Conservation (phyloP, 1,284 basidiomycete species). For the Rhodofomes roseus region DNA sequence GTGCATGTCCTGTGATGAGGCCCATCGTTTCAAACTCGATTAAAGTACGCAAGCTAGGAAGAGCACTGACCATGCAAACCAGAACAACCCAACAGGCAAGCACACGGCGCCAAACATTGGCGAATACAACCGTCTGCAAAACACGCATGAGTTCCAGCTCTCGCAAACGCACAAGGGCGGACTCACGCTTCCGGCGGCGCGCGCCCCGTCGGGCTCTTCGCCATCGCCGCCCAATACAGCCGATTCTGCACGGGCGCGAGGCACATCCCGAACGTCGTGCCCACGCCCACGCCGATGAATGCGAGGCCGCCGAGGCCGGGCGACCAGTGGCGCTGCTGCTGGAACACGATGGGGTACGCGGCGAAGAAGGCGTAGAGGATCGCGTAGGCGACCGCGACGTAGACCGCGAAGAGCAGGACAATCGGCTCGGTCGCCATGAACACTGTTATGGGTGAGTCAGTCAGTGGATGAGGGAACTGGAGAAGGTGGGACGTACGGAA, state of each 20-base stretch:
- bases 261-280: slow-evolving; percentile 50
- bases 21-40: not conserved
- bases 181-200: slow-evolving; percentile 60
- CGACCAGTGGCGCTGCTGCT: slow-evolving; percentile 54
- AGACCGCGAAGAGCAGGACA: slow-evolving; percentile 62
- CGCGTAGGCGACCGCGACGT: slow-evolving; percentile 65
- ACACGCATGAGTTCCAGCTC: slow-evolving; percentile 9
- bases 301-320: slow-evolving; percentile 58
- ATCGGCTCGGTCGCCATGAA: slow-evolving; percentile 69
- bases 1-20: slow-evolving; percentile 44
- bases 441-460: slow-evolving; percentile 29
- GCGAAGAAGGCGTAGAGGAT: slow-evolving; percentile 58
- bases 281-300: slow-evolving; percentile 63
- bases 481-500: slow-evolving; percentile 40
- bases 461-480: not conserved
- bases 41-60: not conserved
- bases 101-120: slow-evolving; percentile 52
- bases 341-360: slow-evolving; percentile 61
- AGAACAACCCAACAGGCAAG: slow-evolving; percentile 61
- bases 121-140: slow-evolving; percentile 51
- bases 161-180: not conserved
- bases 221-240: slow-evolving; percentile 51
- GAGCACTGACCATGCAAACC: slow-evolving; percentile 44
- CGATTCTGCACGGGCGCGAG: slow-evolving; percentile 53
- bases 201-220: slow-evolving; percentile 43